Evolutionary conservation across 495 filamentous ascomycete species (phyloP).

Genomic region (Xylaria telfairii): DNA sequence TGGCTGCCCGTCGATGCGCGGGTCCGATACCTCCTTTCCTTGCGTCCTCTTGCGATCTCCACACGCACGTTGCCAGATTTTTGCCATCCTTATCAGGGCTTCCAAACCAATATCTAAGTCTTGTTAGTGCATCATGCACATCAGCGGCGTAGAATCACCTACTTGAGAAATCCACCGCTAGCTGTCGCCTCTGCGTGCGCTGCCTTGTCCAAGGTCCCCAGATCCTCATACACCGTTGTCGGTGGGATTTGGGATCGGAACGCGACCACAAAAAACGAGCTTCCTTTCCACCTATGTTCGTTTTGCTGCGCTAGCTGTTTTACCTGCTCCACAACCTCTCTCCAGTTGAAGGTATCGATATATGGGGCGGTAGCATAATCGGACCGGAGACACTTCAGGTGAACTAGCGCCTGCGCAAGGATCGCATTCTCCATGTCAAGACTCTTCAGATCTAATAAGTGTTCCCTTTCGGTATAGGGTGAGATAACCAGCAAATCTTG

Average conservation of each 20-base stretch:
- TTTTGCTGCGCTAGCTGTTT: slow-evolving; percentile 49
- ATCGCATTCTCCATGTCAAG: slow-evolving; percentile 69
- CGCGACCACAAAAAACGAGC: slow-evolving; percentile 79
- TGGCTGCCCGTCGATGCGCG: slow-evolving; percentile 59
- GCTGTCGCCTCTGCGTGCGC: slow-evolving; percentile 78
- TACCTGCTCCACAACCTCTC: slow-evolving; percentile 62
- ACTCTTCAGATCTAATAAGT: slow-evolving; percentile 72
- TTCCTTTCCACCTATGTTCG: slow-evolving; percentile 64
- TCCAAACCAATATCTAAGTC: slow-evolving; percentile 78
- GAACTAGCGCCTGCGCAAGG: slow-evolving; percentile 72
- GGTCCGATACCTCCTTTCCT: slow-evolving; percentile 68
- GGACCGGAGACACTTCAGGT: slow-evolving; percentile 62
- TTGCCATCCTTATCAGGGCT: slow-evolving; percentile 64
- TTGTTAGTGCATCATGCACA: slow-evolving; percentile 34
- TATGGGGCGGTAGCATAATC: slow-evolving; percentile 83
- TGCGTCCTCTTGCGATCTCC: slow-evolving; percentile 74
- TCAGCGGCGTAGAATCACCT: slow-evolving; percentile 35
- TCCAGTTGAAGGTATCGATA: slow-evolving; percentile 79
- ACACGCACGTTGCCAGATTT: slow-evolving; percentile 81
- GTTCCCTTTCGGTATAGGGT: slow-evolving; percentile 70
- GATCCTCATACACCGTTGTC: slow-evolving; percentile 63
- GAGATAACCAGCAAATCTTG: slow-evolving; percentile 65
- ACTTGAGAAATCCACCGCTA: slow-evolving; percentile 85
- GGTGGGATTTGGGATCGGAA: slow-evolving; percentile 75
- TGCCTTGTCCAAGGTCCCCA: slow-evolving; percentile 72